Evolutionary conservation across 2,329 filamentous ascomycete species (phyloP).

Genomic region (Aspergillus costaricaensis): DNA sequence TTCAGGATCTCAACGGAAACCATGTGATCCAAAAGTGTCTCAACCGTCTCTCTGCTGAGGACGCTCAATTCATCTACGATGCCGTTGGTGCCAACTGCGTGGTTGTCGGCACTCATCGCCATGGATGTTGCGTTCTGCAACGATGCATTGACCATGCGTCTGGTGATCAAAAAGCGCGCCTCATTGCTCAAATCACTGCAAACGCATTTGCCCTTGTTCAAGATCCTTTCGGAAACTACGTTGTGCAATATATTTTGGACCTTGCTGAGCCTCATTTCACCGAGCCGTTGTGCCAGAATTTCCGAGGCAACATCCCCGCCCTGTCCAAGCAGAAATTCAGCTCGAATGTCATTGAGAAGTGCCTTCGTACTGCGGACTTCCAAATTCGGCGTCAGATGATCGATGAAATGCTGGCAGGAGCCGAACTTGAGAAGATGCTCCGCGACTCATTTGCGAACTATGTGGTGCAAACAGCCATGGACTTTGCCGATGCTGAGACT

Average conservation of each 20-base stretch:
- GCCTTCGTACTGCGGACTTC: constrained; percentile 77
- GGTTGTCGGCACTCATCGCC: constrained; percentile 91
- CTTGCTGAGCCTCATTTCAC: constrained; percentile 86
- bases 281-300: constrained; percentile 80
- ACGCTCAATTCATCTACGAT: constrained; percentile 96
- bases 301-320: constrained; percentile 70
- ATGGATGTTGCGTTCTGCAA: constrained; percentile 96
- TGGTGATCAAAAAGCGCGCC: constrained; percentile 80
- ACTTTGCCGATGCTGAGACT: constrained; percentile 73
- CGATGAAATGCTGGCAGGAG: constrained; percentile 72
- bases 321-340: constrained; percentile 97
- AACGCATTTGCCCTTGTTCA: constrained; percentile 89
- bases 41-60: constrained; percentile 80
- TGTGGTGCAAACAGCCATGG: constrained; percentile 93
- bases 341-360: constrained; percentile 98
- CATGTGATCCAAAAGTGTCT: constrained; percentile 99
- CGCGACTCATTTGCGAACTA: constrained; percentile 96
- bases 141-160: constrained; percentile 97
- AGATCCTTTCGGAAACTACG: constrained; percentile 97
- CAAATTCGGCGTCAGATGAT: constrained; percentile 78
- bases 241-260: constrained; percentile 97
- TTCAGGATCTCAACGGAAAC: constrained; percentile 97
- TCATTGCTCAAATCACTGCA: constrained; percentile 83
- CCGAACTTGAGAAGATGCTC: constrained; percentile 83
- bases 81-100: constrained; percentile 86